Evolutionary conservation across 176 grass and related monocot genomes (phyloP).

Genomic region (Eragrostis curvula): DNA sequence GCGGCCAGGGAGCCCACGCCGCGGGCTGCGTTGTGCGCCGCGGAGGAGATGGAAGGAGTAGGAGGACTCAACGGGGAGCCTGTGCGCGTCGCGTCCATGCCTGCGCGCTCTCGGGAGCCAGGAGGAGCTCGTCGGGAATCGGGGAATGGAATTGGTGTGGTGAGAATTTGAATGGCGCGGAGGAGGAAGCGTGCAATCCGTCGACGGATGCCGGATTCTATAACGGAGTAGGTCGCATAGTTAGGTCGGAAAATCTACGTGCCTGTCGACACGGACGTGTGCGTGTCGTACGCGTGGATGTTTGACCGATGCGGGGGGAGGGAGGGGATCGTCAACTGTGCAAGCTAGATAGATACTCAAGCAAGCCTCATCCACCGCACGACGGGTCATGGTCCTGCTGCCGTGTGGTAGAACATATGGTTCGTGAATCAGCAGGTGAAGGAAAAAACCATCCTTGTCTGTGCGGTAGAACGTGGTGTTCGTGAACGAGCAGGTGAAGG

Average conservation of each 20-base stretch:
- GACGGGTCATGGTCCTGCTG: too few relatives aligned
- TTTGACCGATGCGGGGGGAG: background rate
- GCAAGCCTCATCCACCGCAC: too few relatives aligned
- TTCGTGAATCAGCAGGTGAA: too few relatives aligned
- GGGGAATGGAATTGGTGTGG: background rate
- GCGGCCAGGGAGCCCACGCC: constrained; percentile 28
- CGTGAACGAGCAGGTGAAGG: background rate
- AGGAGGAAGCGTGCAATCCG: background rate
- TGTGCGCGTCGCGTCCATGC: constrained; percentile 10
- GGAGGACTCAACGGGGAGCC: background rate
- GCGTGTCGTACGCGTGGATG: background rate
- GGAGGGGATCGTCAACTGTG: too few relatives aligned
- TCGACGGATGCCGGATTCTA: background rate
- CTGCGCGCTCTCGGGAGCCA: too few relatives aligned
- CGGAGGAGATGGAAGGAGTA: background rate
- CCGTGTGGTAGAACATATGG: too few relatives aligned
- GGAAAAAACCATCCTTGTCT: too few relatives aligned
- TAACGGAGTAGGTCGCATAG: background rate
- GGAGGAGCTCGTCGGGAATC: background rate
- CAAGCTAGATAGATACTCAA: too few relatives aligned
- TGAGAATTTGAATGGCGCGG: background rate
- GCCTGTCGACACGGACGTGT: background rate
- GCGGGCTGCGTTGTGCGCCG: background rate
- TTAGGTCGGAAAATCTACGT: constrained; percentile 6
- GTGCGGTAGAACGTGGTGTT: too few relatives aligned